Evolutionary conservation across 352 stramenopile species (phyloP), one percentile per base, ranked within the genome.

Genomic region (Pelagophyceae sp.): DNA sequence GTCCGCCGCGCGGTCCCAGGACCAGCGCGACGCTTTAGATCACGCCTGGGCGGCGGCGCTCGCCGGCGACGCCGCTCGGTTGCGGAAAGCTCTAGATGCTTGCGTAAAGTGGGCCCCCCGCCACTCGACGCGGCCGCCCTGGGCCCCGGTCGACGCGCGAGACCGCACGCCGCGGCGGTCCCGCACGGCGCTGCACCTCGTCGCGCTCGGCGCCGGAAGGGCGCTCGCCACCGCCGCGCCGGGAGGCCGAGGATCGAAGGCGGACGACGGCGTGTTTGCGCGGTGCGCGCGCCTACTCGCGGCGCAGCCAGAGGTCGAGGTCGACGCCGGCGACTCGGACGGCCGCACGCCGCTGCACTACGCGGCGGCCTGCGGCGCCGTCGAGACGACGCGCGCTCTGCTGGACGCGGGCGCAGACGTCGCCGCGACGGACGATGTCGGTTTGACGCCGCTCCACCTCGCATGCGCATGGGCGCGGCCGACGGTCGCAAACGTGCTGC

Each of bases 1-100:
- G 2, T 33, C 29, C 67, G 67, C 37, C 35, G 67, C 67, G 11
- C 67, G 67, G 15, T 35, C 67, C 25, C 0, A 37, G 2, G 67
- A 11, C 6, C 67, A 74, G 29, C 33, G 67, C 1, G 35, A 29
- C 20, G 67, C 67, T 11, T 31, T 74, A 2, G 67, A 74, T n/a
- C 33, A 58, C 67, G 35, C 58, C 33, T 74, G 67, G 67, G 67
- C 19, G 35, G 67, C 67, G 17, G 37, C 67, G 35, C 38, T 74
- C 35, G 19, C 17, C 38, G 67, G 67, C 1, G 17, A 0, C 17
- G 3, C 35, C 35, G 2, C 67, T 11, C 67, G 67, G 67, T n/a
- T 74, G 15, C 5, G 33, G 19, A 1, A 11, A 17, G 63, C 63
- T 1, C 19, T 72, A 29, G 29, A 35, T 1, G 19, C 6, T n/a